A percentile compares a stretch with the other conserved stretches of the same genome.
Evolutionary conservation across 768 basidiomycete species (phyloP).

Genomic region (Lepiota subincarnata): DNA sequence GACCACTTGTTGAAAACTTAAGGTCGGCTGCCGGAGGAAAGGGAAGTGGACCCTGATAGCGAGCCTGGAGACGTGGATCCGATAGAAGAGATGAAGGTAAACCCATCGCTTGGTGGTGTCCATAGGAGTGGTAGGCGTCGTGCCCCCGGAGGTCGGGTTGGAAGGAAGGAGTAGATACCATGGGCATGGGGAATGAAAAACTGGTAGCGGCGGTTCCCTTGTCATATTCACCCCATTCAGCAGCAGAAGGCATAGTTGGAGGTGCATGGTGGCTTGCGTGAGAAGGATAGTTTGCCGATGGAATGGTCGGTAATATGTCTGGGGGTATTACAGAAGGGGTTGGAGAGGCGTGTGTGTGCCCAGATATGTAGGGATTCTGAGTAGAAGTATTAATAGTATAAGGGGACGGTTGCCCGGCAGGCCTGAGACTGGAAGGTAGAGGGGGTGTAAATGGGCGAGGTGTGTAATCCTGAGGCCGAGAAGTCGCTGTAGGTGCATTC

Average conservation of each 20-base stretch:
- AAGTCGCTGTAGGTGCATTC: constrained; percentile 11
- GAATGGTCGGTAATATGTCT: neutral
- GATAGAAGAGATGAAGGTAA: neutral
- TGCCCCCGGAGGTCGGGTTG: neutral
- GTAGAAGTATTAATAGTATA: neutral
- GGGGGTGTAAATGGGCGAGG: constrained; percentile 16
- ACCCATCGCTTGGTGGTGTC: neutral
- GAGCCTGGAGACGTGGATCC: constrained; percentile 39
- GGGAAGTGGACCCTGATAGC: constrained; percentile 54
- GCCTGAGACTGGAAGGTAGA: constrained; percentile 8
- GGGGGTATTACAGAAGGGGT: constrained; percentile 12
- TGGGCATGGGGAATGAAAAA: constrained; percentile 32
- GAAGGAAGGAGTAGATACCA: constrained; percentile 16
- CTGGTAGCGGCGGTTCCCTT: constrained; percentile 12
- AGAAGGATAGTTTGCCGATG: neutral
- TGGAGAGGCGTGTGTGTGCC: constrained; percentile 8
- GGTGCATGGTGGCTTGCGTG: neutral
- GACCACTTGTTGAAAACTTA: constrained; percentile 11
- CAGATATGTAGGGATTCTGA: constrained; percentile 19
- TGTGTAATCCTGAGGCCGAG: constrained; percentile 11
- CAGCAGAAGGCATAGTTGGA: neutral
- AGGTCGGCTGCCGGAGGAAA: constrained; percentile 36
- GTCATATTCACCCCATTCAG: constrained; percentile 2
- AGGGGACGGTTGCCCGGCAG: neutral
- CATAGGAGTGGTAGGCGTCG: constrained; percentile 7